Base-by-base conservation (phyloP, 2,329 filamentous ascomycete species). In the Thelonectria olida region DNA sequence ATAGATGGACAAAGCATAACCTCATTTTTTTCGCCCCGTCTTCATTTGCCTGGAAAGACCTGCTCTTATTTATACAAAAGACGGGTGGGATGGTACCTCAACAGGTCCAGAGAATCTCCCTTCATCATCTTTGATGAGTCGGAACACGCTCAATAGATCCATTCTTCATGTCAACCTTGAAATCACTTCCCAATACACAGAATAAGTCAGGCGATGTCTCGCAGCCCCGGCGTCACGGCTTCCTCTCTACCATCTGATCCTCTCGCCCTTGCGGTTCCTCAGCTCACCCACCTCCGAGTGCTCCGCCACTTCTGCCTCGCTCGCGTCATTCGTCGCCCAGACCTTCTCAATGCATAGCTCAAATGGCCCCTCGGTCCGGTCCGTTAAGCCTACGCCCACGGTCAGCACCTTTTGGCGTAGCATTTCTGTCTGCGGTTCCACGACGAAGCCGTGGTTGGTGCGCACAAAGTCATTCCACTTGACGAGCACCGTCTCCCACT, bases 401-500 rank as follows among this genome's bases (percentile, higher is more conserved):
- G 90, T 96, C 73, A 88, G 86, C 27, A 99, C 89, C 76, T 93
- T 94, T 72, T 96, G 91, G 64, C 91, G 88, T 75, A 97, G 79
- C 78, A 99, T 90, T 76, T 96, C 93, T 12, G 90, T 90, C 82
- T 98, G 95, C 28, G 96, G 96, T 80, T 98, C 94, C 5, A 97
- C 90, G 2, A 97, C 92, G 71, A 92, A 88, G 7, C 96, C 96
- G 73, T 96, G 88, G 74, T 97, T 98, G 13, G 96, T 99, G 65
- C 96, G 85, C 61, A 99, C 95, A 78, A 99, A 98, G 67, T 97
- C 93, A 69, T 90, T 90, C 85, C 94, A 96, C 64, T 91, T 91
- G 65, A 99, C 90, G 47, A 96, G 78, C n/a, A 97, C 86, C 2
- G 96, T 97, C 83, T 99, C 95, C 96, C 96, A 99, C 71, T 94